Evolutionary conservation across 2,329 filamentous ascomycete genomes (phyloP).

Genomic region (Botryotinia calthae): DNA sequence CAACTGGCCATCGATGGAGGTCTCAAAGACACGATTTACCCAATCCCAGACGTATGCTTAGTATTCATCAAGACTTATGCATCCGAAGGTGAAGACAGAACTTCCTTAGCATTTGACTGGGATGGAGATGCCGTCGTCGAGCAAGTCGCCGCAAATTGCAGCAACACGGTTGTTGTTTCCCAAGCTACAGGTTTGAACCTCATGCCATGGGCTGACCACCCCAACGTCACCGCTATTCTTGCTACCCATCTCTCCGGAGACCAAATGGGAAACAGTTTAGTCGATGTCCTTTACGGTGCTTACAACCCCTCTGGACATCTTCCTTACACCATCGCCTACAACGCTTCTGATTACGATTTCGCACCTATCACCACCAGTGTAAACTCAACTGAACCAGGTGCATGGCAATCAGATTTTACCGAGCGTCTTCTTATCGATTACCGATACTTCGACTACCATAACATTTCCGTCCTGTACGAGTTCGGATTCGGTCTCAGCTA

Average conservation of each 20-base stretch:
- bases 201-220: slow-evolving; percentile 54
- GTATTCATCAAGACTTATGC: slow-evolving; percentile 66
- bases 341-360: slow-evolving; percentile 52
- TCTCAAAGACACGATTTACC: slow-evolving; percentile 41
- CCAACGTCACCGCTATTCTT: slow-evolving; percentile 60
- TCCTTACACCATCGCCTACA: slow-evolving; percentile 64
- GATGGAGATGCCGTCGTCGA: slow-evolving; percentile 25
- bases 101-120: slow-evolving; percentile 34
- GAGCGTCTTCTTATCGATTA: slow-evolving; percentile 52
- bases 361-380: slow-evolving; percentile 44
- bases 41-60: slow-evolving; percentile 60
- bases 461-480: slow-evolving; percentile 40
- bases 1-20: slow-evolving; percentile 41
- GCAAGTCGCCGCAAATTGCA: slow-evolving; percentile 47
- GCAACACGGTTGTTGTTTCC: slow-evolving; percentile 64
- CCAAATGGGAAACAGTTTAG: slow-evolving; percentile 58
- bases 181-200: slow-evolving; percentile 66
- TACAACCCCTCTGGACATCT: slow-evolving; percentile 54
- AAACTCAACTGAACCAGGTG: slow-evolving; percentile 31
- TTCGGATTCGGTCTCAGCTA: slow-evolving; percentile 63
- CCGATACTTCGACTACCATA: slow-evolving; percentile 47
- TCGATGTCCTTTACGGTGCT: slow-evolving; percentile 59
- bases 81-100: slow-evolving; percentile 66
- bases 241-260: slow-evolving; percentile 59
- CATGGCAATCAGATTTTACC: slow-evolving; percentile 46